Evolutionary conservation across 1,284 basidiomycete species (phyloP), one percentile per base, ranked within the genome.

Genomic region (Ustilago tritici): DNA sequence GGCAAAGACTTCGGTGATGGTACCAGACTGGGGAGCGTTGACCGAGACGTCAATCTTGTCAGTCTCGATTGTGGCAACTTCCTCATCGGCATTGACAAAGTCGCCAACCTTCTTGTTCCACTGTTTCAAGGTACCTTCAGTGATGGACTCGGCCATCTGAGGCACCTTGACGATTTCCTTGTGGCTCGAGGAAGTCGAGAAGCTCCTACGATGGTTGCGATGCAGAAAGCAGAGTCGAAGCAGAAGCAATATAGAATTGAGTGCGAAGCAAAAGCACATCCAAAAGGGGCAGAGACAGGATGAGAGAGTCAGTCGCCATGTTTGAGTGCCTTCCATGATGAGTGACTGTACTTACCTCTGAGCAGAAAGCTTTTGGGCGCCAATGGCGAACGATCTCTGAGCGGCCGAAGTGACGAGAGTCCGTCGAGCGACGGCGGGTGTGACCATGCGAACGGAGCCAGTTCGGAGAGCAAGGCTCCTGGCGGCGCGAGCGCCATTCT

Each of bases 21-120:
- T 95, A 35, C 96, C 96, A 11, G 94, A 90, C 82, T 91, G 89
- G 17, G 96, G 93, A 12, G 96, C 94, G 86, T 98, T 99, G 71
- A 99, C 96, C 10, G 94, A 93, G 52, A 99, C 94, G 87, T 99
- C 96, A 82, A 98, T 98, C 95, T 98, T 98, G 90, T 99, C 96
- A 14, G 96, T 99, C 89, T 99, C 96, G 81, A 99, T 98, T 55
- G 94, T 96, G 32, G 95, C 96, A 65, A 99, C 90, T 88, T 99
- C 96, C 88, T 99, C 96, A 86, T 98, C 95, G 49, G 90, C 92
- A 86, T 92, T 91, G 70, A 99, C 95, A 73, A 89, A 90, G 86
- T 99, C 96, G 50, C 96, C 96, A 58, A 93, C 92, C 88, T 95
- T 91, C 89, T 98, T 98, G 83, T 90, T 90, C 95, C 95, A 99